Percentiles rank a stretch among this genome's conserved stretches.
phyloP scores from a whole-genome alignment of 2,329 filamentous ascomycete species.

The Aspergillus phoenicis region DNA sequence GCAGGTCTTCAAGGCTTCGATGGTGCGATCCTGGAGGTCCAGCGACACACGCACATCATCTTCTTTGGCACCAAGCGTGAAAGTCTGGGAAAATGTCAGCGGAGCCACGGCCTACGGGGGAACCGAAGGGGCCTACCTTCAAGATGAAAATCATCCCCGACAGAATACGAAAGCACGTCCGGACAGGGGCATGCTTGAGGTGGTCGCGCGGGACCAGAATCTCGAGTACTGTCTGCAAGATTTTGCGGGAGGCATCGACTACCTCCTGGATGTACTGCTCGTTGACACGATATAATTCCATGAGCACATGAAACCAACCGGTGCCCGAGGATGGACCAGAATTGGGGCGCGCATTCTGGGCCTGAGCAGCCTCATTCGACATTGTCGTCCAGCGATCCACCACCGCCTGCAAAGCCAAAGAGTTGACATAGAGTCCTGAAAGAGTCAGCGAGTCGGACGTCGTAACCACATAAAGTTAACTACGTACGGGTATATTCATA shows the following conservation, averaged over 20 bases:
- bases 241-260: conserved; percentile 62
- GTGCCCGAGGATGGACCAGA: conserved; percentile 33
- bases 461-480: not conserved
- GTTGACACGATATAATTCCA: conserved; percentile 59
- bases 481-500: conserved; percentile 83
- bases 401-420: conserved; percentile 88
- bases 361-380: conserved; percentile 43
- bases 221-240: conserved; percentile 62
- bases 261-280: conserved; percentile 65
- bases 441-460: conserved; percentile 17
- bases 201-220: conserved; percentile 60
- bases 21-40: conserved; percentile 60
- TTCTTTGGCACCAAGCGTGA: conserved; percentile 64
- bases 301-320: conserved; percentile 43
- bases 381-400: conserved; percentile 88
- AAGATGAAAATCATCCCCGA: conserved; percentile 67
- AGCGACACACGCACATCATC: conserved; percentile 63
- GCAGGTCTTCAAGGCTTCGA: conserved; percentile 60
- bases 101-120: not conserved
- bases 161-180: conserved; percentile 66
- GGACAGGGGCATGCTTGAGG: conserved; percentile 64
- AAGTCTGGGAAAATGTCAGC: conserved; percentile 48
- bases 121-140: conserved; percentile 47
- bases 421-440: conserved; percentile 78
- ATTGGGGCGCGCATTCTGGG: conserved; percentile 30